phyloP scores from a whole-genome alignment of 805 yeast species.

The Teunomyces funiuensis region DNA sequence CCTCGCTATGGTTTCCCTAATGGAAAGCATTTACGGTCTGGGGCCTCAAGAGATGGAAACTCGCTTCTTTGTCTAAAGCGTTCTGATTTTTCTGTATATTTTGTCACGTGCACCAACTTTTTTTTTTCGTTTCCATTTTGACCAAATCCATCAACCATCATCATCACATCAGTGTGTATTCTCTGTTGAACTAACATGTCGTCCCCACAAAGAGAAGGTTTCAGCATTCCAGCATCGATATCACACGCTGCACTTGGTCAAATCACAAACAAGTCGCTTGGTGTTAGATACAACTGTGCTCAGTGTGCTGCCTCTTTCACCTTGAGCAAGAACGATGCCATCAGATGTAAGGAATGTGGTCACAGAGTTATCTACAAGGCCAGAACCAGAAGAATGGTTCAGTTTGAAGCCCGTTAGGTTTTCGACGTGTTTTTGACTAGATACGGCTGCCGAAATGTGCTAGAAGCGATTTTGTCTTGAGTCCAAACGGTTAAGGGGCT shows the following conservation, averaged over 20 bases:
- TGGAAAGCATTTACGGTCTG: conserved; percentile 24
- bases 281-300: conserved; percentile 93
- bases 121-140: conserved; percentile 7
- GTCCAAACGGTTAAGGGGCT: not conserved
- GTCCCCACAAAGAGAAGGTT: conserved; percentile 76
- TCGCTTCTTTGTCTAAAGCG: conserved; percentile 1
- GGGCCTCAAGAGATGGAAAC: too few relatives aligned
- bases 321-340: conserved; percentile 90
- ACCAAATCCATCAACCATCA: not conserved
- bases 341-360: conserved; percentile 97
- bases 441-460: not conserved
- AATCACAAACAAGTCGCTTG: conserved; percentile 59
- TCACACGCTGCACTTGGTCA: conserved; percentile 83
- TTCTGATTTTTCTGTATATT: conserved; percentile 8
- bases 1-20: conserved; percentile 34
- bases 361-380: conserved; percentile 97
- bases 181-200: conserved; percentile 29
- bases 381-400: conserved; percentile 93
- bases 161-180: conserved; percentile 1
- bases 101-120: not conserved
- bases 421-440: not conserved
- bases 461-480: not conserved
- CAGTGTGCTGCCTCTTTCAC: conserved; percentile 91
- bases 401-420: conserved; percentile 43
- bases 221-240: conserved; percentile 75